Evolutionary conservation across 495 filamentous ascomycete genomes (phyloP).

Genomic region (Acidiella bohemica): DNA sequence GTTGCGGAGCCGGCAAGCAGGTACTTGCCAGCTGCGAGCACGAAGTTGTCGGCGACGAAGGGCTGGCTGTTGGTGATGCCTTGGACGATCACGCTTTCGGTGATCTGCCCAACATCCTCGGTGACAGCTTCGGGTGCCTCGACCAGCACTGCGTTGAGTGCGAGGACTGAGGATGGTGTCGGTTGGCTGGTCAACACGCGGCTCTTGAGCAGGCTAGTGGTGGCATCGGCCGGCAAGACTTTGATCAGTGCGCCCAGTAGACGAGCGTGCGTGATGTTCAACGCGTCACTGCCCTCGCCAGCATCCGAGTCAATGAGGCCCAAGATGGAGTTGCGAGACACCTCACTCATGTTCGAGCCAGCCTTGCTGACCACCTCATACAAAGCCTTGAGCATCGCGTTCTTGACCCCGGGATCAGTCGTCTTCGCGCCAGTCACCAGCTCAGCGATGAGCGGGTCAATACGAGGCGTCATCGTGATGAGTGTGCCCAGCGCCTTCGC

Average conservation of each 20-base stretch:
- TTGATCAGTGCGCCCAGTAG: slow-evolving; percentile 81
- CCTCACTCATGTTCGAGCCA: slow-evolving; percentile 84
- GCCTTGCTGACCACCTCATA: slow-evolving; percentile 95
- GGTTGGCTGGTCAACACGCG: slow-evolving; percentile 62
- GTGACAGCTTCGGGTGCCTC: slow-evolving; percentile 59
- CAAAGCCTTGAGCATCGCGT: slow-evolving; percentile 93
- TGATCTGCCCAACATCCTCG: slow-evolving; percentile 52
- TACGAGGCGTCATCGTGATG: slow-evolving; percentile 88
- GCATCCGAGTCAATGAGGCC: slow-evolving; percentile 74
- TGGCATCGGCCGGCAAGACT: slow-evolving; percentile 55
- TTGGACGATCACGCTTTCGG: slow-evolving; percentile 61
- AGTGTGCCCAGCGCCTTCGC: slow-evolving; percentile 93
- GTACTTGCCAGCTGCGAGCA: slow-evolving; percentile 92
- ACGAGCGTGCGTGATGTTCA: slow-evolving; percentile 77
- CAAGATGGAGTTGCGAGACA: slow-evolving; percentile 66
- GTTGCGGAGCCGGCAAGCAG: slow-evolving; percentile 48
- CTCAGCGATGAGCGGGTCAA: slow-evolving; percentile 83
- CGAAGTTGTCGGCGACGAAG: slow-evolving; percentile 75
- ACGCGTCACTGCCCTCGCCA: slow-evolving; percentile 53
- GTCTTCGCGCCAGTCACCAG: slow-evolving; percentile 90
- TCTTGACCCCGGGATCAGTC: slow-evolving; percentile 71
- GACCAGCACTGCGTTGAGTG: slow-evolving; percentile 73
- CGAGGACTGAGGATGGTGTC: slow-evolving; percentile 56
- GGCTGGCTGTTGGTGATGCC: slow-evolving; percentile 62
- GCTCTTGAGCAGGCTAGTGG: slow-evolving; percentile 59